Evolutionary conservation across 2,329 filamentous ascomycete species (phyloP).

Genomic region (Aspergillus pseudoglaucus): DNA sequence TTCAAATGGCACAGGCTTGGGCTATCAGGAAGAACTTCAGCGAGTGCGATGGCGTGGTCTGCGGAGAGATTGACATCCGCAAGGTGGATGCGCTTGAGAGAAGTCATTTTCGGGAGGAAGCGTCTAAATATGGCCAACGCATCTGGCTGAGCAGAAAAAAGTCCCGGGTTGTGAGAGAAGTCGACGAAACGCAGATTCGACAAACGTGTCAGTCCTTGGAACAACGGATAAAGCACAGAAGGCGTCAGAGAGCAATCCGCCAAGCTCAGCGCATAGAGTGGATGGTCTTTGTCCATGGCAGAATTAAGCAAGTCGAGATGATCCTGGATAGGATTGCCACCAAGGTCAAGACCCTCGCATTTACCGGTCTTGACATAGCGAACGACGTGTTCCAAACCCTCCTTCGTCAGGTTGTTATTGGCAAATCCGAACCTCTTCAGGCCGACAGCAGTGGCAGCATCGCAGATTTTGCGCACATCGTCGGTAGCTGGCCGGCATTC

Average conservation of each 20-base stretch:
- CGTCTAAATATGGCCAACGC: conserved; percentile 69
- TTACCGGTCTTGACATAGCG: conserved; percentile 68
- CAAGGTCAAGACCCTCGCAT: conserved; percentile 83
- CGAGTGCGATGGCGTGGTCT: conserved; percentile 83
- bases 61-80: conserved; percentile 75
- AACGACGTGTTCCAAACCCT: conserved; percentile 68
- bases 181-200: conserved; percentile 80
- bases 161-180: conserved; percentile 76
- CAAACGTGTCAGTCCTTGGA: conserved; percentile 66
- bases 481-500: conserved; percentile 67
- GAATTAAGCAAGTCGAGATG: conserved; percentile 40
- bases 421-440: conserved; percentile 75
- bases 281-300: conserved; percentile 40
- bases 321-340: conserved; percentile 67
- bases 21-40: conserved; percentile 83
- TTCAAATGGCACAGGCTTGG: conserved; percentile 76
- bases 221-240: conserved; percentile 63
- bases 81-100: conserved; percentile 78
- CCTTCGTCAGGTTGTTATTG: conserved; percentile 68
- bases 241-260: conserved; percentile 78
- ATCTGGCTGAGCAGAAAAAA: conserved; percentile 70
- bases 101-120: conserved; percentile 72
- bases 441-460: conserved; percentile 72
- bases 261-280: conserved; percentile 75
- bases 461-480: conserved; percentile 69